These are phyloP conservation scores for Aspergillus saccharolyticus DNA, from an alignment of 495 filamentous ascomycete genomes.

Conservation along the genomic window DNA sequence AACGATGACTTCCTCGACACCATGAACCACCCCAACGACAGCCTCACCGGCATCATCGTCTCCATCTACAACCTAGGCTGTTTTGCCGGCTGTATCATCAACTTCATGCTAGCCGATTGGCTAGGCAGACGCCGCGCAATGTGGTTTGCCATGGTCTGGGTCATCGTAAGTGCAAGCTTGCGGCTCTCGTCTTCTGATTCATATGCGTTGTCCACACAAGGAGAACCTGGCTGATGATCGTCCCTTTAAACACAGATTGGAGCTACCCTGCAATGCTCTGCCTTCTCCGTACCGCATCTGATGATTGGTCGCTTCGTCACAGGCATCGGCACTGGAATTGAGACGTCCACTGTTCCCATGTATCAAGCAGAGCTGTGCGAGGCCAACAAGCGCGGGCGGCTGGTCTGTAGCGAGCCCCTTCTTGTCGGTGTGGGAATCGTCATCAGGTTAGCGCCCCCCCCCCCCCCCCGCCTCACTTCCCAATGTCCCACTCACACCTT, in stretches of 20 bases:
- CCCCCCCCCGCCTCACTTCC: no score
- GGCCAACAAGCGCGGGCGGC: constrained; percentile 35
- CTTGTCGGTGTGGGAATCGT: constrained; percentile 37
- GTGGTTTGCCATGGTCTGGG: constrained; percentile 33
- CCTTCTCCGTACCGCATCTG: constrained; percentile 40
- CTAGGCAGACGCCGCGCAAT: constrained; percentile 44
- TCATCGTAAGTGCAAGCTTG: constrained; percentile 22
- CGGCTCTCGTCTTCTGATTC: no score
- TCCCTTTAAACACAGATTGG: constrained; percentile 23
- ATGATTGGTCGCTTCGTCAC: constrained; percentile 47
- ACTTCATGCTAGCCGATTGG: constrained; percentile 43
- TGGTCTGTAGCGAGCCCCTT: constrained; percentile 44
- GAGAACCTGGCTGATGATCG: background rate
- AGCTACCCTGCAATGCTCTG: constrained; percentile 39
- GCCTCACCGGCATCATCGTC: constrained; percentile 44
- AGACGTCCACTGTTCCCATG: constrained; percentile 44
- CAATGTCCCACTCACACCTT: no score
- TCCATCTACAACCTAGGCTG: constrained; percentile 50
- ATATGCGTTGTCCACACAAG: no score
- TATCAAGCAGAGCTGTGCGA: constrained; percentile 48
- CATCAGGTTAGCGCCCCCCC: constrained; percentile 23
- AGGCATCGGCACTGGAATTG: constrained; percentile 49
- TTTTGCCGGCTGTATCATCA: constrained; percentile 42
- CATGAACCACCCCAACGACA: constrained; percentile 39
- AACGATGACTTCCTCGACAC: constrained; percentile 43